These are phyloP conservation scores for Corrigiola litoralis DNA, from an alignment of 179 eudicot genomes.

Conservation along the genomic window DNA sequence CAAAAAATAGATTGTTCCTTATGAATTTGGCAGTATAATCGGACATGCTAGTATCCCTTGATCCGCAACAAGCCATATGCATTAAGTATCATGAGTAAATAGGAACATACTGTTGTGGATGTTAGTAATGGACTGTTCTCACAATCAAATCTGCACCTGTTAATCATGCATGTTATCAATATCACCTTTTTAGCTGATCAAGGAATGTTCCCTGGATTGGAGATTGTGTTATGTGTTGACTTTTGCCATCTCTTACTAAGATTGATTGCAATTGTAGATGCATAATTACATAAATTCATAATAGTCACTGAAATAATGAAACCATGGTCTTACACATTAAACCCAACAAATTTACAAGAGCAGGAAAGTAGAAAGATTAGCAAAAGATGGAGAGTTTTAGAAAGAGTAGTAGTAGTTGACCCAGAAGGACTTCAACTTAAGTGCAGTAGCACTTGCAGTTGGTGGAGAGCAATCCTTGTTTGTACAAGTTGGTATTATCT, in stretches of 20 bases:
- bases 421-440: neutral
- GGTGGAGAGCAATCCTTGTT: slow-evolving; percentile 14
- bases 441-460: neutral
- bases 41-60: neutral
- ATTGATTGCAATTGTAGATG: too few relatives aligned
- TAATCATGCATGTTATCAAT: neutral
- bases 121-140: neutral
- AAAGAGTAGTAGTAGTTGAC: neutral
- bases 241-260: too few relatives aligned
- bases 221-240: neutral
- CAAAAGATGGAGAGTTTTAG: neutral
- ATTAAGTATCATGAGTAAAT: neutral
- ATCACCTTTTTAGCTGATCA: too few relatives aligned
- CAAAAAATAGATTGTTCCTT: neutral
- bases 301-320: neutral
- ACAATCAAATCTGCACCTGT: neutral
- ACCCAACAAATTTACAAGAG: neutral
- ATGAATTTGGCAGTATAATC: too few relatives aligned
- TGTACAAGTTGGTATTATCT: slow-evolving; percentile 39
- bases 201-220: too few relatives aligned
- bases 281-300: too few relatives aligned
- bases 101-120: slow-evolving; percentile 1
- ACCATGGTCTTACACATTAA: neutral
- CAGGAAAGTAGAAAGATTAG: neutral
- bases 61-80: neutral